A percentile compares a stretch with the other conserved stretches of the same genome.
These are phyloP conservation scores for Fusarium sp. DNA, from an alignment of 2,329 filamentous ascomycete species.

Conservation along the genomic window DNA sequence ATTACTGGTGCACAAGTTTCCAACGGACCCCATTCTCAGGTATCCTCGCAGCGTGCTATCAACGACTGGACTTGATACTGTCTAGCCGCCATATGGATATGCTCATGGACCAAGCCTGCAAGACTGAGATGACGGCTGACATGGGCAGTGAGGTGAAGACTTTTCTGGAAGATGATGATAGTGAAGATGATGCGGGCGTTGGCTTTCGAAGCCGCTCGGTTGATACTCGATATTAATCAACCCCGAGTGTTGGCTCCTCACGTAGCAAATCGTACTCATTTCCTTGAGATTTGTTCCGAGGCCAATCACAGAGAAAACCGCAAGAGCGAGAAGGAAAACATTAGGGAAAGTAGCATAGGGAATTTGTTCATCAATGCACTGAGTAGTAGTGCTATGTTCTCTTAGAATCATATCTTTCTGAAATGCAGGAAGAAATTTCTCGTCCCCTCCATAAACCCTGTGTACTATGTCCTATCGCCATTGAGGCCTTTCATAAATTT, in stretches of 20 bases:
- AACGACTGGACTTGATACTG: neutral
- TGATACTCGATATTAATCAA: neutral
- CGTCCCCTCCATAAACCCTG: neutral
- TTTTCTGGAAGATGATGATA: neutral
- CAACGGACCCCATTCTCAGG: neutral
- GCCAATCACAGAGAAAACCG: neutral
- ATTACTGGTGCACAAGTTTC: neutral
- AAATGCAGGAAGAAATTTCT: neutral
- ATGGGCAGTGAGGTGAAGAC: neutral
- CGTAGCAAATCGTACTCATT: neutral
- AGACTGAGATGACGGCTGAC: neutral
- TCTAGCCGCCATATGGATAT: neutral
- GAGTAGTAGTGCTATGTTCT: neutral
- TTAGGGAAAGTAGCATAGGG: neutral
- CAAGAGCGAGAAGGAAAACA: neutral
- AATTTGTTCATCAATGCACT: neutral
- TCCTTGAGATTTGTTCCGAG: neutral
- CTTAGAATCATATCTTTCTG: neutral
- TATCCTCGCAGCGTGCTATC: neutral
- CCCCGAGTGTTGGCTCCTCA: neutral
- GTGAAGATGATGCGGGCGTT: neutral
- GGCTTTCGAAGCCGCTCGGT: neutral
- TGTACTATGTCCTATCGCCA: neutral
- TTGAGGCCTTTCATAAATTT: slow-evolving; percentile 28
- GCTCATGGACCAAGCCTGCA: neutral